A percentile compares a stretch with the other conserved stretches of the same genome.
These are phyloP conservation scores for Trichoderma brevicompactum DNA, from an alignment of 2,329 filamentous ascomycete species.

Conservation along the genomic window DNA sequence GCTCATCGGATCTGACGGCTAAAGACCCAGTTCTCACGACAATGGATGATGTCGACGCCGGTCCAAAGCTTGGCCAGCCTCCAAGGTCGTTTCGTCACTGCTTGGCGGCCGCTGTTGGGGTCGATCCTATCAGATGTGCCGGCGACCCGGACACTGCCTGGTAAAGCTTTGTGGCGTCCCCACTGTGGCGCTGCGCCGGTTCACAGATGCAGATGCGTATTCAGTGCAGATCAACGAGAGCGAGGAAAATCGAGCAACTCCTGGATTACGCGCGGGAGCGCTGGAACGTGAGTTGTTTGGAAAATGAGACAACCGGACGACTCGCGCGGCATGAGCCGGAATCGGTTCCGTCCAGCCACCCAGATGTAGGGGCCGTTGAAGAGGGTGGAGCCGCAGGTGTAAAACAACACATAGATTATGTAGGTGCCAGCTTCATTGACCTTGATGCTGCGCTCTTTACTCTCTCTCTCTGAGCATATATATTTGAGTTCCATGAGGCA, in stretches of 20 bases:
- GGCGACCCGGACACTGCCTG: not conserved
- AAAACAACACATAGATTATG: too few relatives aligned
- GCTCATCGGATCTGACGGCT: conserved; percentile 26
- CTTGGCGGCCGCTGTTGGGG: not conserved
- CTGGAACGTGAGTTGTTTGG: too few relatives aligned
- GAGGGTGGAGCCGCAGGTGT: too few relatives aligned
- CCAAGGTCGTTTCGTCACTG: conserved; percentile 1
- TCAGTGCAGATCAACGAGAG: not conserved
- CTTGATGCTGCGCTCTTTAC: too few relatives aligned
- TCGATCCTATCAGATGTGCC: conserved; percentile 16
- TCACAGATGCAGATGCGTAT: not conserved
- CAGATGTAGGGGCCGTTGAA: too few relatives aligned
- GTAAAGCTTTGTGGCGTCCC: not conserved
- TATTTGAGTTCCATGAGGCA: too few relatives aligned
- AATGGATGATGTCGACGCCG: not conserved
- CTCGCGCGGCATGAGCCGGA: too few relatives aligned
- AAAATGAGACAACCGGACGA: too few relatives aligned
- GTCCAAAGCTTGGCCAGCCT: not conserved
- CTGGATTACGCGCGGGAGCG: too few relatives aligned
- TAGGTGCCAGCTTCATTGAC: too few relatives aligned
- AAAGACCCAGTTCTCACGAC: not conserved
- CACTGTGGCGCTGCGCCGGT: not conserved
- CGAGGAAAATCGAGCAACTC: not conserved
- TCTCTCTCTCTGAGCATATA: too few relatives aligned
- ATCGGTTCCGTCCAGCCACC: too few relatives aligned